Base-by-base conservation (phyloP, 257 asterid species). In the Rauvolfia tetraphylla region DNA sequence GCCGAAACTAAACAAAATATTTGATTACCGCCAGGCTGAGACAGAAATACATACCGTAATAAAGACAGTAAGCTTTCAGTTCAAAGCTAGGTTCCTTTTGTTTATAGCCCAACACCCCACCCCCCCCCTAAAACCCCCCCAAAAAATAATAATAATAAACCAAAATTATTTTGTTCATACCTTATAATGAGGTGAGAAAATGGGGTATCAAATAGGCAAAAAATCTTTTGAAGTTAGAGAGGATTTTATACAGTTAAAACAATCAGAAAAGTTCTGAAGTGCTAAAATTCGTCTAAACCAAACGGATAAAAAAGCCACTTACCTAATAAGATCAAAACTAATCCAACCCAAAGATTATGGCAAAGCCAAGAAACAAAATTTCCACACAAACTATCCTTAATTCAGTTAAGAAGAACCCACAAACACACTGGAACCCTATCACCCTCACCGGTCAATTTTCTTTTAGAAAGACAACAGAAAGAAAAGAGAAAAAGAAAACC, bases 391-490 rank as follows among this genome's bases (percentile, higher is more conserved):
- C 2, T 11, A 33, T 0, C 17, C 12, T 12, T 34, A 7, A 56
- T 11, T 25, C 56, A 57, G 54, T 27, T 42, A 67, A 67, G 20
- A 14, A 56, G 22, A 56, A 58, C 3, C 71, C 51, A 78, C 23
- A 44, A 54, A 41, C 14, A 6, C n/a, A 39, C 22, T n/a, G 49
- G 18, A 51, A 62, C 2, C 29, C 68, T 33, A 44, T 44, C 42
- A 56, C 14, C 49, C 46, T 15, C 54, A 7, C 51, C 76, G 31
- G 59, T 54, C 22, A 66, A 11, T 11, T 53, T 23, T 22, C 63
- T n/a, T 46, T 48, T 51, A 62, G 62, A 71, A 13, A 71, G 33
- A 69, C 66, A 59, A 33, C 62, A 77, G 4, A 49, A 29, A 57
- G 34, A 69, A 42, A 23, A 58, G 59, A 22, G 51, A 11, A 18